Evolutionary conservation across 192 early-diverging fungal genomes (phyloP).

Genomic region (Podila verticillata): DNA sequence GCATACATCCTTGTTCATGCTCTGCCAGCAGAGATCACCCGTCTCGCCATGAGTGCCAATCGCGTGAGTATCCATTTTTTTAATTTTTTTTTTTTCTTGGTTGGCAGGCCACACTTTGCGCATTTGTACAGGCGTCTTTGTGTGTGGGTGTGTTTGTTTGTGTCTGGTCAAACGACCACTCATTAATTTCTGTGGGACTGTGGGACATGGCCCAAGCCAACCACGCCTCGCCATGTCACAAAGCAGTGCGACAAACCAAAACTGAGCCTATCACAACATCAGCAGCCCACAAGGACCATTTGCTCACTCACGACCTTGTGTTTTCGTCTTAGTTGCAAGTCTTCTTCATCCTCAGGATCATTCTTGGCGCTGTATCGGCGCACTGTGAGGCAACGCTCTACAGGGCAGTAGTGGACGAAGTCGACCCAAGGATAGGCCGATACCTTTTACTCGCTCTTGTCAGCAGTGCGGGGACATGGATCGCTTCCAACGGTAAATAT

Average conservation of each 20-base stretch:
- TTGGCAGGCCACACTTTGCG: neutral
- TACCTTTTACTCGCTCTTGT: constrained; percentile 71
- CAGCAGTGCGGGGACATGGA: constrained; percentile 88
- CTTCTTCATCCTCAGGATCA: constrained; percentile 79
- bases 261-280: too few relatives aligned
- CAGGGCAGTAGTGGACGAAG: constrained; percentile 62
- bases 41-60: constrained; percentile 55
- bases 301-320: neutral
- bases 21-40: constrained; percentile 52
- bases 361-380: constrained; percentile 70
- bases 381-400: constrained; percentile 79
- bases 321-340: constrained; percentile 62
- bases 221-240: neutral
- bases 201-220: constrained; percentile 16
- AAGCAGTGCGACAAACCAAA: neutral
- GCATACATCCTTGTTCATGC: constrained; percentile 76
- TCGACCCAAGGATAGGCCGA: constrained; percentile 73
- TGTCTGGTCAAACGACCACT: neutral
- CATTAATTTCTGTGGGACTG: neutral
- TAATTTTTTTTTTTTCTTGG: neutral
- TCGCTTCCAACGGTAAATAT: constrained; percentile 73
- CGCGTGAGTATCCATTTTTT: constrained; percentile 39
- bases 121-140: too few relatives aligned
- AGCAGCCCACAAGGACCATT: neutral
- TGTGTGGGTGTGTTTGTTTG: neutral